A percentile compares a stretch with the other conserved stretches of the same genome.
phyloP scores from a whole-genome alignment of 2,329 filamentous ascomycete species.

The Aspergillus cejpii region DNA sequence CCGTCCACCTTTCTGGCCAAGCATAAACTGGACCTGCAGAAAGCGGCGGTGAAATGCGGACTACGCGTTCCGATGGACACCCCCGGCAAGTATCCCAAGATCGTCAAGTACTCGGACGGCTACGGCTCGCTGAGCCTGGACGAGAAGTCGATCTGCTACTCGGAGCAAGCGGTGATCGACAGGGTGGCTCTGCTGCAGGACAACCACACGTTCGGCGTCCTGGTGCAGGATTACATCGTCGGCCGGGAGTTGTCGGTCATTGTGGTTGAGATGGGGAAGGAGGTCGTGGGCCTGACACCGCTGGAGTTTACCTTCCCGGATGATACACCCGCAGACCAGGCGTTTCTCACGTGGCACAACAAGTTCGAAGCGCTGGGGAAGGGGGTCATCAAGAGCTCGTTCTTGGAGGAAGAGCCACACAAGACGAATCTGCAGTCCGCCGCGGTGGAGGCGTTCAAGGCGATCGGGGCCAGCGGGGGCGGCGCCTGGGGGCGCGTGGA shows the following conservation, averaged over 20 bases:
- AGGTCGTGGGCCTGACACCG: conserved; percentile 2
- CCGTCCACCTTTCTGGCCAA: neutral
- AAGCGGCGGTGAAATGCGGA: neutral
- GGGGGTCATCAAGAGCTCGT: conserved; percentile 1
- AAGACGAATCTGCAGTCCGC: neutral
- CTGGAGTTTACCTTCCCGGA: conserved; percentile 3
- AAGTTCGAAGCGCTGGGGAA: conserved; percentile 4
- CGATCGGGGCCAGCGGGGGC: neutral
- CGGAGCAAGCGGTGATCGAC: neutral
- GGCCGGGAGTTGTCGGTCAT: conserved; percentile 1
- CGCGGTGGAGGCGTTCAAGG: conserved; percentile 4
- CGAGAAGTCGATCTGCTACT: conserved; percentile 1
- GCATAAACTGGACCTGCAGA: neutral
- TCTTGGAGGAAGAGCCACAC: conserved; percentile 2
- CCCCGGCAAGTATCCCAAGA: conserved; percentile 4
- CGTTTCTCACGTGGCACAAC: conserved; percentile 4
- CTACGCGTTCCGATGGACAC: neutral
- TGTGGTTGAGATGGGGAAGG: conserved; percentile 6
- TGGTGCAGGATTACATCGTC: conserved; percentile 6
- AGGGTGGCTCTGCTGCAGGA: neutral
- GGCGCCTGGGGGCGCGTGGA: neutral
- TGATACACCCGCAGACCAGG: neutral
- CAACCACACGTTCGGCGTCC: neutral
- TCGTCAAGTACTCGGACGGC: conserved; percentile 3
- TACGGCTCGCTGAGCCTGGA: neutral